phyloP scores from a whole-genome alignment of 768 basidiomycete genomes.

The Gelatoporia subvermispora region DNA sequence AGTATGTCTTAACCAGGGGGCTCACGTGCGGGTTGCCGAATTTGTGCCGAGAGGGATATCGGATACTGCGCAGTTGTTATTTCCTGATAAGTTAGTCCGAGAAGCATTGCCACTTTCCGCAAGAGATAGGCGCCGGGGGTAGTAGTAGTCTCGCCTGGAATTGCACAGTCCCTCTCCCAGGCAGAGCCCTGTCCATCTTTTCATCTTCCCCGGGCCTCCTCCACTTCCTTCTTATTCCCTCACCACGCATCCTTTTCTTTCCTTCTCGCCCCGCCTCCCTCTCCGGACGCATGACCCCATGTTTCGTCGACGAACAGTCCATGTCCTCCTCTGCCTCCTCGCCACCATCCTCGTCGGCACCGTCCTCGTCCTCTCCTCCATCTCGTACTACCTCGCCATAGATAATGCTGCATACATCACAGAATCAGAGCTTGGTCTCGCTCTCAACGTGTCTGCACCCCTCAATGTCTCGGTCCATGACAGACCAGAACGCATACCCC shows the following conservation, averaged over 20 bases:
- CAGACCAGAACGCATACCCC: conserved; percentile 73
- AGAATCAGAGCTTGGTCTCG: conserved; percentile 66
- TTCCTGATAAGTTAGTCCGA: too few relatives aligned
- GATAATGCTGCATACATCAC: conserved; percentile 73
- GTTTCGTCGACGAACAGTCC: conserved; percentile 41
- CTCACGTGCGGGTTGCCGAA: too few relatives aligned
- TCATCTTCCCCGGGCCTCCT: too few relatives aligned
- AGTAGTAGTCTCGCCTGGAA: not conserved
- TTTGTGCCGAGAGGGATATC: not conserved
- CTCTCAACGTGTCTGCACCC: conserved; percentile 43
- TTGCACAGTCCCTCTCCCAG: conserved; percentile 2
- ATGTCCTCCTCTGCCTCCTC: conserved; percentile 50
- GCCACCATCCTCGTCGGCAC: conserved; percentile 83
- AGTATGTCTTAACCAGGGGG: too few relatives aligned
- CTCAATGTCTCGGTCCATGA: conserved; percentile 62
- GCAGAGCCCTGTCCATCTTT: conserved; percentile 2
- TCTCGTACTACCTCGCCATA: conserved; percentile 87
- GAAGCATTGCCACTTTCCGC: too few relatives aligned
- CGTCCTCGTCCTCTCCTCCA: conserved; percentile 84
- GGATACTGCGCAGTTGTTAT: too few relatives aligned
- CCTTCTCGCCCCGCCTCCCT: conserved; percentile 14
- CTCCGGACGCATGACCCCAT: conserved; percentile 21
- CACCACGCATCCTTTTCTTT: conserved; percentile 13
- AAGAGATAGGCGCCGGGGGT: not conserved
- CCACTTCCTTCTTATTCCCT: conserved; percentile 9